phyloP scores from a whole-genome alignment of 306 rosid genomes.

The Hippophae gyantsensis region DNA sequence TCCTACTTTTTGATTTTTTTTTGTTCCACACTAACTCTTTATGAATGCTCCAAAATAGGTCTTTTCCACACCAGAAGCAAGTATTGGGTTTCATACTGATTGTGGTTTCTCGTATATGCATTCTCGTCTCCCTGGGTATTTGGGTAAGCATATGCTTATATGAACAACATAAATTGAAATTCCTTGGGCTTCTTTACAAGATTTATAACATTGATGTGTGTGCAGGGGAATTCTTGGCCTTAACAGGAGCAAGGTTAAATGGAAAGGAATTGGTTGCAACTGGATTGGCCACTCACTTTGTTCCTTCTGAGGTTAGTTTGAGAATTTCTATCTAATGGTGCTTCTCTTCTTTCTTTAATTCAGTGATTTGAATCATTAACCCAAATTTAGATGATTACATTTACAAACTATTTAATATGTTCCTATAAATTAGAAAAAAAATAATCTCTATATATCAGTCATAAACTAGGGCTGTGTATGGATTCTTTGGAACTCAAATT shows the following conservation, averaged over 20 bases:
- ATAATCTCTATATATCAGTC: too few species aligned
- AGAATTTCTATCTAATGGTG: background rate
- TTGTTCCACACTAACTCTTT: conserved; percentile 7
- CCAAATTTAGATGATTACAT: too few species aligned
- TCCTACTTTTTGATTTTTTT: background rate
- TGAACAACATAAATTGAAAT: background rate
- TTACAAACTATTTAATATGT: too few species aligned
- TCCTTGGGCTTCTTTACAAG: background rate
- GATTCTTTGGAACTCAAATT: too few species aligned
- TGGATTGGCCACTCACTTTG: conserved; percentile 87
- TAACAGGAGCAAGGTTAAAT: conserved; percentile 65
- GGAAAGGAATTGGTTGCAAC: conserved; percentile 75
- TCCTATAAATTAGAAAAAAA: too few species aligned
- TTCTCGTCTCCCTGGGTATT: conserved; percentile 70
- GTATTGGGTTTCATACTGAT: conserved; percentile 89
- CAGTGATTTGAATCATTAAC: background rate
- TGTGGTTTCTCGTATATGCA: conserved; percentile 81
- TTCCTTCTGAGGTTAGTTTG: conserved; percentile 63
- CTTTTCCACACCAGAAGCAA: conserved; percentile 90
- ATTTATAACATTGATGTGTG: conserved; percentile 9
- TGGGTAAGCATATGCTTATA: conserved; percentile 42
- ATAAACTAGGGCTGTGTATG: too few species aligned
- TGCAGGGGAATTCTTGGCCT: conserved; percentile 80
- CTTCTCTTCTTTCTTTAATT: background rate
- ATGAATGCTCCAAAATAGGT: conserved; percentile 34